Percentiles rank a stretch among this genome's conserved stretches.
Conservation (phyloP, 495 filamentous ascomycete genomes). For the Penicillium longicatenatum region DNA sequence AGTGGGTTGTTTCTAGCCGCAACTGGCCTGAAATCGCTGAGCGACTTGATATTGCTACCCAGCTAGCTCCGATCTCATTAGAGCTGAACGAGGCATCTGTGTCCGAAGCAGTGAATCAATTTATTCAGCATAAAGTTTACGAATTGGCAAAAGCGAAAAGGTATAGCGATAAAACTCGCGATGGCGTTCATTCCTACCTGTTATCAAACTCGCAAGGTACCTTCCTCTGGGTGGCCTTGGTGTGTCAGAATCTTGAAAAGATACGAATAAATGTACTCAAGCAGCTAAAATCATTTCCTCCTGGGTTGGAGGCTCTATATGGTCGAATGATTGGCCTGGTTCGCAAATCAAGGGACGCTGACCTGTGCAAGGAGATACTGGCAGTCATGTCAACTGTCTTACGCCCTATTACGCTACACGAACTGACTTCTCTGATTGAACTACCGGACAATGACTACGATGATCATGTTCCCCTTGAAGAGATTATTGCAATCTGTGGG, state of each 20-base stretch:
- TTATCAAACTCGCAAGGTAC: conserved; percentile 22
- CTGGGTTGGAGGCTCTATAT: conserved; percentile 2
- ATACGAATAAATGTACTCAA: background rate
- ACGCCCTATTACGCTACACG: background rate
- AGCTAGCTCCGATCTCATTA: conserved; percentile 2
- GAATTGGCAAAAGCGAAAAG: background rate
- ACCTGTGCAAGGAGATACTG: conserved; percentile 1
- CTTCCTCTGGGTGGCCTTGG: conserved; percentile 8
- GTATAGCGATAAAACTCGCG: conserved; percentile 33
- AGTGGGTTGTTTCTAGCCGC: conserved; percentile 7
- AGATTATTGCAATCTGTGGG: conserved; percentile 4
- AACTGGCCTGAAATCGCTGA: conserved; percentile 5
- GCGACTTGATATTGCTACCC: background rate
- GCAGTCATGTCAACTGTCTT: background rate
- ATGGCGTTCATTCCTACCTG: conserved; percentile 41
- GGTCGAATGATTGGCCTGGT: background rate
- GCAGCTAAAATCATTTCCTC: conserved; percentile 3
- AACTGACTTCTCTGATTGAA: background rate
- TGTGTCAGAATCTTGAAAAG: background rate
- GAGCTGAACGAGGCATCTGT: conserved; percentile 4
- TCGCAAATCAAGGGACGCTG: background rate
- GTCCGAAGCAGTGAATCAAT: background rate
- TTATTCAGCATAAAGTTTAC: conserved; percentile 4
- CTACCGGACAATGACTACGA: background rate
- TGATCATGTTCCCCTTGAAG: background rate